Percentiles rank a stretch among this genome's conserved stretches.
phyloP scores from a whole-genome alignment of 2,329 filamentous ascomycete species.

The Monosporascus cannonballus region DNA sequence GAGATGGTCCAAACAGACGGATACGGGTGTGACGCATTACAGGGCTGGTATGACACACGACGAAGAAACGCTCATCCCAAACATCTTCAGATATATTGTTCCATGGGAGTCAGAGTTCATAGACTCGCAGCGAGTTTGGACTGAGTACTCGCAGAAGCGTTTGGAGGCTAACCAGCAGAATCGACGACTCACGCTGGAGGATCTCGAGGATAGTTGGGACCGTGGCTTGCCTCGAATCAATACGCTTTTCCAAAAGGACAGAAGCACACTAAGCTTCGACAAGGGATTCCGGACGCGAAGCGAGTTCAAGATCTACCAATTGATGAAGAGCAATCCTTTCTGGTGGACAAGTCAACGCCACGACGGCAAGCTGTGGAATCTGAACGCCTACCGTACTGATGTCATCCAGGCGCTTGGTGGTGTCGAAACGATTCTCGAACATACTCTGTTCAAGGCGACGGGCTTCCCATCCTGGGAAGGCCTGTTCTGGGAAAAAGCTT shows the following conservation, averaged over 20 bases:
- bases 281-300: conserved; percentile 94
- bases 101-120: conserved; percentile 99
- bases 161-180: conserved; percentile 97
- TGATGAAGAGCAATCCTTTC: conserved; percentile 99
- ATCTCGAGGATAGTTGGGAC: conserved; percentile 97
- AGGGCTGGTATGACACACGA: conserved; percentile 97
- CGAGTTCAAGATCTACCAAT: conserved; percentile 96
- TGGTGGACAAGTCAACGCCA: conserved; percentile 99
- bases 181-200: conserved; percentile 85
- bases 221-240: conserved; percentile 96
- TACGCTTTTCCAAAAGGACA: conserved; percentile 96
- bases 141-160: conserved; percentile 97
- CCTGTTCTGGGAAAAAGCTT: conserved; percentile 71
- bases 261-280: conserved; percentile 94
- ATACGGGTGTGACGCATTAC: conserved; percentile 95
- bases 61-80: conserved; percentile 94
- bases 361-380: conserved; percentile 94
- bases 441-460: conserved; percentile 94
- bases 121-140: conserved; percentile 98
- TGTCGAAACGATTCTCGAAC: conserved; percentile 96
- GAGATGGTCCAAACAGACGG: conserved; percentile 96
- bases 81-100: conserved; percentile 99
- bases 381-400: conserved; percentile 93
- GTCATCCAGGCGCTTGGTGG: conserved; percentile 93
- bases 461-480: conserved; percentile 97